phyloP scores from a whole-genome alignment of 1,284 basidiomycete species.

The Austroboletus novae-zelandiae region DNA sequence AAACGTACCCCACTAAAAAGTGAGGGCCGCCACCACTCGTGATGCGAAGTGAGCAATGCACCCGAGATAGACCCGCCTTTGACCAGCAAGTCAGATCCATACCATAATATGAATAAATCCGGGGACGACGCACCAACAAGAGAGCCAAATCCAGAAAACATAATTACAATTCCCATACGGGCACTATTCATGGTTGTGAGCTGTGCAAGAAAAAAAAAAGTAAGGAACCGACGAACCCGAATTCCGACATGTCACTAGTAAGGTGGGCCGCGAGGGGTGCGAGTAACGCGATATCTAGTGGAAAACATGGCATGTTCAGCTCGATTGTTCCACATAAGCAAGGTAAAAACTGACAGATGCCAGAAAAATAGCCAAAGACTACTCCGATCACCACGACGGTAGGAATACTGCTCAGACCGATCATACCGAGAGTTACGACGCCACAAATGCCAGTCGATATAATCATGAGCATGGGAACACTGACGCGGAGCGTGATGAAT shows the following conservation, averaged over 20 bases:
- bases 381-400: slow-evolving; percentile 23
- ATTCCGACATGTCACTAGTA: slow-evolving; percentile 31
- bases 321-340: not conserved
- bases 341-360: slow-evolving; percentile 30
- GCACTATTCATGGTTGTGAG: slow-evolving; percentile 12
- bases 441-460: slow-evolving; percentile 28
- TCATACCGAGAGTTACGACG: slow-evolving; percentile 27
- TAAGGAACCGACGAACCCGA: slow-evolving; percentile 20
- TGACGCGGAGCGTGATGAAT: slow-evolving; percentile 19
- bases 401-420: slow-evolving; percentile 15
- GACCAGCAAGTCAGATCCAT: not conserved
- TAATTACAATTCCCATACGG: slow-evolving; percentile 24
- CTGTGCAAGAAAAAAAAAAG: not conserved
- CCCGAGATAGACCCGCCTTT: slow-evolving; percentile 30
- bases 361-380: slow-evolving; percentile 39
- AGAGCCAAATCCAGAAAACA: slow-evolving; percentile 9
- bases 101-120: not conserved
- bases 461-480: slow-evolving; percentile 19
- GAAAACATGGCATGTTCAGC: not conserved
- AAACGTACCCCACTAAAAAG: slow-evolving; percentile 26
- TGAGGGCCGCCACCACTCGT: slow-evolving; percentile 28
- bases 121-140: slow-evolving; percentile 14
- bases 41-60: slow-evolving; percentile 23
- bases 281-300: slow-evolving; percentile 32
- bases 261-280: slow-evolving; percentile 33